Base-by-base conservation (phyloP, 1,284 basidiomycete species). In the Ustilago curta region DNA sequence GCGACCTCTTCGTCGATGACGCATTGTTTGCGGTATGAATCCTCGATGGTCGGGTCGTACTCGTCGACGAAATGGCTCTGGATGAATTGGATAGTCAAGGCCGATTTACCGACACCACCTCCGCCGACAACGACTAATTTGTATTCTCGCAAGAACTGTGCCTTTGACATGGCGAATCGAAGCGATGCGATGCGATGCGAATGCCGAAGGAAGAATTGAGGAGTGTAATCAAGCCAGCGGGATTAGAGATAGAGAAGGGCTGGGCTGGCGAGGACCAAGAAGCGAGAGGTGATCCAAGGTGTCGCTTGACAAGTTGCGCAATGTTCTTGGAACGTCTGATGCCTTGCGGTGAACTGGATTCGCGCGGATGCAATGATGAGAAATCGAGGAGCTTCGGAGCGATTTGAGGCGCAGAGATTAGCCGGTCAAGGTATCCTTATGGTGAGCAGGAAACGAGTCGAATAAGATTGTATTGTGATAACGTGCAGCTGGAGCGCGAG, bases 61-160 rank as follows among this genome's bases (percentile, higher is more conserved):
- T 98, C 96, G 86, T 97, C 94, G 55, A 98, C 95, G 85, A 99
- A 99, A 86, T 97, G 93, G 77, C 91, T 92, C 56, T 84, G 84
- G 80, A 97, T 97, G 88, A 98, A 98, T 86, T 97, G 95, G 84
- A 98, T 97, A 49, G 96, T 98, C 86, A 97, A 87, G 25, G 94
- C 94, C 49, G 92, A 96, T 88, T 98, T 97, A 77, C 95, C 95
- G 78, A 97, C 80, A 92, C 95, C 95, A 90, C 95, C 96, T 85
- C 95, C 95, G 63, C 95, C 95, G 74, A 98, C 95, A 72, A 97
- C 95, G 74, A 99, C 96, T 73, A 83, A 76, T 60, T 83, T 83
- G 75, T 81, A 81, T 40, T 83, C 81, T 44, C 81, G 79, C 49
- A 82, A 54, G 56, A 80, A 77, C 85, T 94, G 93, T 73, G 93